phyloP scores from a whole-genome alignment of 495 filamentous ascomycete genomes.

The Penicillium macrosclerotiorum region DNA sequence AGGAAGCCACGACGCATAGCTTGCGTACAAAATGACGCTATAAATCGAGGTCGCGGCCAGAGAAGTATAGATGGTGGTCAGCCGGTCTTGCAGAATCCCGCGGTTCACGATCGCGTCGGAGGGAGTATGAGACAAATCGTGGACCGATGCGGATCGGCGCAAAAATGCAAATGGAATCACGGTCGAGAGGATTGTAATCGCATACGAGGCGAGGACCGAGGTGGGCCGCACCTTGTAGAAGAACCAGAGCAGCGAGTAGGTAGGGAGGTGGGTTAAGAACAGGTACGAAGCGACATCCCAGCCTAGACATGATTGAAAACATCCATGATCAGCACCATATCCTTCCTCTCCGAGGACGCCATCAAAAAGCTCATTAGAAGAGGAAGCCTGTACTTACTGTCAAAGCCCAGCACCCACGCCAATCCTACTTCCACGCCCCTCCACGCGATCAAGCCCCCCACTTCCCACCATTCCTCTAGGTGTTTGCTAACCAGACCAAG shows the following conservation, averaged over 20 bases:
- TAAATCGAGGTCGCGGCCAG: constrained; percentile 67
- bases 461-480: constrained; percentile 58
- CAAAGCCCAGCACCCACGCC: constrained; percentile 68
- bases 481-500: constrained; percentile 60
- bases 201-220: constrained; percentile 55
- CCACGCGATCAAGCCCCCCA: constrained; percentile 62
- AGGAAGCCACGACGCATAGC: constrained; percentile 65
- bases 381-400: constrained; percentile 47
- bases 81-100: constrained; percentile 64
- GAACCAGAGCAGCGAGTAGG: constrained; percentile 63
- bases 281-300: constrained; percentile 68
- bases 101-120: constrained; percentile 55
- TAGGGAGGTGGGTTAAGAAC: constrained; percentile 68
- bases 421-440: constrained; percentile 65
- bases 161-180: constrained; percentile 70
- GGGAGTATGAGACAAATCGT: constrained; percentile 52
- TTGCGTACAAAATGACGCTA: constrained; percentile 60
- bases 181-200: constrained; percentile 63
- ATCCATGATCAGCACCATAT: no score
- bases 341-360: no score
- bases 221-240: constrained; percentile 68
- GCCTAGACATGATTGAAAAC: constrained; percentile 34
- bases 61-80: constrained; percentile 60
- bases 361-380: not conserved
- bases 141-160: constrained; percentile 59